Conservation (phyloP, 2,329 filamentous ascomycete species). For the Neocucurbitaria cava region DNA sequence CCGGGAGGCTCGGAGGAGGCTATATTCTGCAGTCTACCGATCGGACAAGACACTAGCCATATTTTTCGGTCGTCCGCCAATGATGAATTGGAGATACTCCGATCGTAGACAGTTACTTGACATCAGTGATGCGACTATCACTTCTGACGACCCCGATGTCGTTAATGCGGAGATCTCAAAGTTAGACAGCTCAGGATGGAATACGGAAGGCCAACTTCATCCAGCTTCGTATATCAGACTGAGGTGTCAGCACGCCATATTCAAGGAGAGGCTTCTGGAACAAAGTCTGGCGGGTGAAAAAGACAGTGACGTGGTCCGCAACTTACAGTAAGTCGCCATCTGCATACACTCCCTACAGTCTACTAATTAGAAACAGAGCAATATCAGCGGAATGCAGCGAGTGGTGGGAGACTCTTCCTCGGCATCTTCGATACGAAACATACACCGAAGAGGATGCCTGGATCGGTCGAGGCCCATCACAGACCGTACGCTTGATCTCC, state of each 20-base stretch:
- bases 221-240: conserved; percentile 37
- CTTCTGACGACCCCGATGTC: conserved; percentile 30
- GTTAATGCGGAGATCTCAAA: conserved; percentile 35
- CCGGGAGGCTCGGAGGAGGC: conserved; percentile 37
- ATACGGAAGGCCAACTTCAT: conserved; percentile 35
- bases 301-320: conserved; percentile 34
- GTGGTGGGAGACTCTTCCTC: conserved; percentile 38
- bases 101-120: conserved; percentile 42
- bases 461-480: conserved; percentile 28
- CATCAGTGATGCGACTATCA: conserved; percentile 35
- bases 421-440: conserved; percentile 44
- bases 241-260: conserved; percentile 33
- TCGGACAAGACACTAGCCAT: conserved; percentile 44
- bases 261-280: conserved; percentile 43
- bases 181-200: conserved; percentile 42
- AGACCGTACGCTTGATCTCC: conserved; percentile 36
- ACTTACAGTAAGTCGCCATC: conserved; percentile 34
- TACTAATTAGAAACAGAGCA: conserved; percentile 23
- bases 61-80: conserved; percentile 45
- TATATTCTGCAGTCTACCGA: conserved; percentile 39
- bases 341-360: no score
- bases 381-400: conserved; percentile 36
- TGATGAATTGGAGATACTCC: conserved; percentile 44
- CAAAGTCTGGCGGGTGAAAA: conserved; percentile 42
- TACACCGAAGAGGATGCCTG: conserved; percentile 42